phyloP scores from a whole-genome alignment of 1,139 yeast species.

The Suhomyces coccinellae region DNA sequence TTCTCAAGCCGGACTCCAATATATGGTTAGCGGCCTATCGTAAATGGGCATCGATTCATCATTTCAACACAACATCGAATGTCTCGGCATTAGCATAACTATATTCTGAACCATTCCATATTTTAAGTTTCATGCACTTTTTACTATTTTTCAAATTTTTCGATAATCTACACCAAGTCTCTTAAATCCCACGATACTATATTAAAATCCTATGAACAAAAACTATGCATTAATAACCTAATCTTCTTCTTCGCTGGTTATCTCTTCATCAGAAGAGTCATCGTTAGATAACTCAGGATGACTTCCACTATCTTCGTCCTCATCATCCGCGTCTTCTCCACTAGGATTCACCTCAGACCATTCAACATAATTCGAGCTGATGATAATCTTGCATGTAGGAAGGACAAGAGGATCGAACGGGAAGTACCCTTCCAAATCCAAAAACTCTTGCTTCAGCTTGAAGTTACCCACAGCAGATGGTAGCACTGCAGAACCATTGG shows the following conservation, averaged over 20 bases:
- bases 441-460: conserved; percentile 69
- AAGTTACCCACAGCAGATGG: conserved; percentile 43
- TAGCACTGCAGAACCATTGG: conserved; percentile 27
- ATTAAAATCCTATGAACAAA: conserved; percentile 5
- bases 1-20: no score
- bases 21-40: no score
- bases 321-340: conserved; percentile 62
- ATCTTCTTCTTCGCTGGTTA: conserved; percentile 20
- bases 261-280: conserved; percentile 31
- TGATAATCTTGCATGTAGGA: conserved; percentile 53
- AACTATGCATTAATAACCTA: conserved; percentile 1
- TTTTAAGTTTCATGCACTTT: no score
- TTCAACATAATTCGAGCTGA: conserved; percentile 61
- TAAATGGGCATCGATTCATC: no score
- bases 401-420: conserved; percentile 93
- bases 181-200: conserved; percentile 1
- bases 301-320: conserved; percentile 46
- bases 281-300: conserved; percentile 34
- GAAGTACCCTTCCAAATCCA: conserved; percentile 87
- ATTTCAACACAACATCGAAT: no score
- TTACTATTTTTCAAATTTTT: background rate
- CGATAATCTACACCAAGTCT: background rate
- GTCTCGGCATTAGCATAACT: no score
- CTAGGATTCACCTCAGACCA: conserved; percentile 62
- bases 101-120: no score